A percentile compares a stretch with the other conserved stretches of the same genome.
Conservation (phyloP, 2,329 filamentous ascomycete genomes). For the Aspergillus japonicus region DNA sequence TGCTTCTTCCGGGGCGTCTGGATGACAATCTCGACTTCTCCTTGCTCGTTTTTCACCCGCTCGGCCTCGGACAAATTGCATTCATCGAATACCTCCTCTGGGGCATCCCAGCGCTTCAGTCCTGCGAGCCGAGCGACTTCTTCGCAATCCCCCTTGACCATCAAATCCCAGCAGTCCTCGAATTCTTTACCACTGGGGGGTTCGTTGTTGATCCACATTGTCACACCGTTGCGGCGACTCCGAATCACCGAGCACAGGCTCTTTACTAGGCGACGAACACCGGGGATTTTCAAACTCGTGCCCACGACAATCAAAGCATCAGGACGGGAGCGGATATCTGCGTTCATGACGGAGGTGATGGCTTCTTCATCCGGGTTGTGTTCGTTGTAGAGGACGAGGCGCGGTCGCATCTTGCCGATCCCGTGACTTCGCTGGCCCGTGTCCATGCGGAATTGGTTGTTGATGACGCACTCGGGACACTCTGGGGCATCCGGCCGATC, state of each 20-base stretch:
- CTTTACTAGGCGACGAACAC: constrained; percentile 82
- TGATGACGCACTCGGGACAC: constrained; percentile 71
- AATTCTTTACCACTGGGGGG: constrained; percentile 79
- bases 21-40: constrained; percentile 42
- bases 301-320: constrained; percentile 94
- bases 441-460: constrained; percentile 72
- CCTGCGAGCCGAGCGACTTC: constrained; percentile 74
- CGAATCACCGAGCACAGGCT: constrained; percentile 89
- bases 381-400: constrained; percentile 97
- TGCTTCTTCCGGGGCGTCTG: constrained; percentile 39
- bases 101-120: constrained; percentile 59
- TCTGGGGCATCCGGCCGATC: constrained; percentile 78
- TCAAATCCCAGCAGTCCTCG: constrained; percentile 88
- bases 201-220: constrained; percentile 93
- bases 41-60: constrained; percentile 39
- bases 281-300: constrained; percentile 92
- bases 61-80: constrained; percentile 48
- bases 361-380: constrained; percentile 95
- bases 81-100: constrained; percentile 42
- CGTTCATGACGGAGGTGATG: constrained; percentile 84
- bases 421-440: constrained; percentile 90
- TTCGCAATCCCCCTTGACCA: constrained; percentile 84
- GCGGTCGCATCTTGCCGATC: constrained; percentile 81
- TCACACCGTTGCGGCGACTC: constrained; percentile 72
- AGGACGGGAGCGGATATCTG: constrained; percentile 80